Conservation (phyloP, 371 early-diverging fungal genomes). For the Mortierella sp. region DNA sequence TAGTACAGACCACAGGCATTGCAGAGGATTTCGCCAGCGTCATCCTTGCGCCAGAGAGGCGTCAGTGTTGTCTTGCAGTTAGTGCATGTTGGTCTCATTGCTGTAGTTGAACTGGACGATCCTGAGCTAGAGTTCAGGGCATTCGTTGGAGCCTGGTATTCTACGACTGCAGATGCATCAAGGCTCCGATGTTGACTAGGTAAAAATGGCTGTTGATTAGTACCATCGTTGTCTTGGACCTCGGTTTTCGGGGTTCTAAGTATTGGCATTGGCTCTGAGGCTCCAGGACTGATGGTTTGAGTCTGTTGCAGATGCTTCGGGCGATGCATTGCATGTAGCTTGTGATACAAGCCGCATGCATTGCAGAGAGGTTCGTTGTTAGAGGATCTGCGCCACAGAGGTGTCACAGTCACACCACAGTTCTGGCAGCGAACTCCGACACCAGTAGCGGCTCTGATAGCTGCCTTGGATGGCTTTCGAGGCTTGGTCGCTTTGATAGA, state of each 20-base stretch:
- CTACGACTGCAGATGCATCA: not conserved
- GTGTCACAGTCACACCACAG: constrained; percentile 91
- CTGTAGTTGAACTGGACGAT: constrained; percentile 15
- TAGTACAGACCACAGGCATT: constrained; percentile 98
- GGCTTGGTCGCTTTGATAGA: constrained; percentile 24
- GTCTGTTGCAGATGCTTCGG: constrained; percentile 61
- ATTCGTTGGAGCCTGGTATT: no score
- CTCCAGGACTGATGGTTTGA: not conserved
- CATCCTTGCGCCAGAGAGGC: constrained; percentile 96
- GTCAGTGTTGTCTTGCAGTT: constrained; percentile 93
- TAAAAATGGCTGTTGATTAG: not conserved
- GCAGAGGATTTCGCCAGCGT: constrained; percentile 86
- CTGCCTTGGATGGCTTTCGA: constrained; percentile 45
- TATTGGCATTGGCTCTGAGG: not conserved
- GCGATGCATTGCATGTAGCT: constrained; percentile 82
- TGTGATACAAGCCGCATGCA: constrained; percentile 96
- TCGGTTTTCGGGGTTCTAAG: constrained; percentile 1
- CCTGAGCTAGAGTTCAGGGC: not conserved
- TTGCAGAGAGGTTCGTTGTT: constrained; percentile 92
- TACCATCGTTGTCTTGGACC: not conserved
- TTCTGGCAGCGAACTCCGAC: constrained; percentile 77
- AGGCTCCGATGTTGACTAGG: not conserved
- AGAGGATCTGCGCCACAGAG: constrained; percentile 94
- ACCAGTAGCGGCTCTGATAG: constrained; percentile 50
- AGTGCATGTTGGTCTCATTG: constrained; percentile 71